These are phyloP conservation scores for Chlamydomonas schloesseri DNA, from an alignment of 139 green algal genomes.

Conservation along the genomic window DNA sequence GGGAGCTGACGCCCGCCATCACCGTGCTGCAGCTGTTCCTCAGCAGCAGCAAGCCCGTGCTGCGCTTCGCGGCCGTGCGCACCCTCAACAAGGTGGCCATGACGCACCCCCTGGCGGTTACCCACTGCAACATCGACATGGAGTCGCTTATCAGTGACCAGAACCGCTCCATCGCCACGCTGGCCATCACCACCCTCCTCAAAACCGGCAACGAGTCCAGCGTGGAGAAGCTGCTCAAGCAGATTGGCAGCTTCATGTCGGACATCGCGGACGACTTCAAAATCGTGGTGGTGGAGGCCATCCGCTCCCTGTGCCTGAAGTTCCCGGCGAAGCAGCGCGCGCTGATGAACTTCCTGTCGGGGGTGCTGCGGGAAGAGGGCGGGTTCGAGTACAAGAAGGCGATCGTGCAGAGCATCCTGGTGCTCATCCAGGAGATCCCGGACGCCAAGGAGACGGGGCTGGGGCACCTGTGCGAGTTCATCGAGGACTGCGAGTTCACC, in stretches of 20 bases:
- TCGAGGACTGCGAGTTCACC: conserved; percentile 99
- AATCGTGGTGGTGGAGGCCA: conserved; percentile 98
- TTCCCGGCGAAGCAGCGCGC: conserved; percentile 97
- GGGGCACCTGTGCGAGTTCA: conserved; percentile 98
- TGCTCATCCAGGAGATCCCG: conserved; percentile 94
- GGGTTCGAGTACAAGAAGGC: conserved; percentile 99
- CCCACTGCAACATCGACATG: conserved; percentile 99
- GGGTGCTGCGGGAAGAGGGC: conserved; percentile 81
- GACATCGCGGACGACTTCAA: conserved; percentile 99
- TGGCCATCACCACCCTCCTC: conserved; percentile 99
- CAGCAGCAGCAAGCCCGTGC: conserved; percentile 93
- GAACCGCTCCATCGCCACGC: conserved; percentile 95
- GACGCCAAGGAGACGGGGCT: conserved; percentile 98
- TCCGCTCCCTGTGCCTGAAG: conserved; percentile 97
- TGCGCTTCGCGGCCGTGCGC: conserved; percentile 93
- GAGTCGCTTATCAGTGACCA: conserved; percentile 96
- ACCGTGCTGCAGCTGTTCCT: conserved; percentile 99
- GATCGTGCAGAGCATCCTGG: conserved; percentile 96
- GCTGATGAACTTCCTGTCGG: conserved; percentile 97
- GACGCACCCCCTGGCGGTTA: conserved; percentile 92
- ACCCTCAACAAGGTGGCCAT: conserved; percentile 97
- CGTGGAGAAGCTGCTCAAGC: conserved; percentile 98
- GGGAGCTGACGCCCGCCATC: conserved; percentile 95
- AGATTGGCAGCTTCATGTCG: conserved; percentile 98
- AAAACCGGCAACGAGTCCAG: conserved; percentile 96